Evolutionary conservation across 371 early-diverging fungal species (phyloP).

Genomic region (Syncephalastrum monosporum): DNA sequence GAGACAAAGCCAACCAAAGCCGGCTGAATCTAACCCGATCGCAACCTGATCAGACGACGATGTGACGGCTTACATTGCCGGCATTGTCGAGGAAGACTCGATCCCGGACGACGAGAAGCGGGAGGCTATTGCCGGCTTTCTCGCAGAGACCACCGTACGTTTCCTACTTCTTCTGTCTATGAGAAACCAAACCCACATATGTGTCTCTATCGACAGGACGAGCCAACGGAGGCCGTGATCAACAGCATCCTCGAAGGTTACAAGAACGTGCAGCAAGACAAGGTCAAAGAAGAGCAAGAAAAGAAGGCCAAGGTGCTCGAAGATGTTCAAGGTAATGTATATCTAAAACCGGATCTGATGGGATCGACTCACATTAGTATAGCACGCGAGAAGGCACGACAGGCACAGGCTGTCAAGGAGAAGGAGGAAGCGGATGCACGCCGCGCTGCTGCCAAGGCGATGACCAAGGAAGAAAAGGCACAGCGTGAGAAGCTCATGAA

Average conservation of each 20-base stretch:
- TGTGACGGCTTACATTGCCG: conserved; percentile 56
- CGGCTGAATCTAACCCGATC: too few species aligned
- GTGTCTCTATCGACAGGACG: conserved; percentile 23
- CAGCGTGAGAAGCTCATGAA: conserved; percentile 49
- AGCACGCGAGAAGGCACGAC: conserved; percentile 32
- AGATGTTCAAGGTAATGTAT: conserved; percentile 39
- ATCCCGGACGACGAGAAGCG: conserved; percentile 57
- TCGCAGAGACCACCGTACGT: conserved; percentile 51
- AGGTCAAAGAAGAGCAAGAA: conserved; percentile 34
- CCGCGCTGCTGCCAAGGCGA: conserved; percentile 24
- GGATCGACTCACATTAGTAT: background rate
- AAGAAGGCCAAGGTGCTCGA: conserved; percentile 35
- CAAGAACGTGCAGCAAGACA: conserved; percentile 35
- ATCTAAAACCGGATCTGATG: too few species aligned
- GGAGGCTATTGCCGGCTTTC: conserved; percentile 54
- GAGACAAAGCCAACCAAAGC: too few species aligned
- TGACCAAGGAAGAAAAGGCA: conserved; percentile 53
- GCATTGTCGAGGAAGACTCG: conserved; percentile 53
- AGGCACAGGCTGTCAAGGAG: conserved; percentile 10
- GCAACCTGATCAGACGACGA: conserved; percentile 32
- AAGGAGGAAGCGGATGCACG: conserved; percentile 16
- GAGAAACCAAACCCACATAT: background rate
- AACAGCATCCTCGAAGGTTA: conserved; percentile 33
- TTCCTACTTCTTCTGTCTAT: background rate
- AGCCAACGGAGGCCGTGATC: conserved; percentile 35